Evolutionary conservation across 441 rosid genomes (phyloP).

Genomic region (Omphalea diandra): DNA sequence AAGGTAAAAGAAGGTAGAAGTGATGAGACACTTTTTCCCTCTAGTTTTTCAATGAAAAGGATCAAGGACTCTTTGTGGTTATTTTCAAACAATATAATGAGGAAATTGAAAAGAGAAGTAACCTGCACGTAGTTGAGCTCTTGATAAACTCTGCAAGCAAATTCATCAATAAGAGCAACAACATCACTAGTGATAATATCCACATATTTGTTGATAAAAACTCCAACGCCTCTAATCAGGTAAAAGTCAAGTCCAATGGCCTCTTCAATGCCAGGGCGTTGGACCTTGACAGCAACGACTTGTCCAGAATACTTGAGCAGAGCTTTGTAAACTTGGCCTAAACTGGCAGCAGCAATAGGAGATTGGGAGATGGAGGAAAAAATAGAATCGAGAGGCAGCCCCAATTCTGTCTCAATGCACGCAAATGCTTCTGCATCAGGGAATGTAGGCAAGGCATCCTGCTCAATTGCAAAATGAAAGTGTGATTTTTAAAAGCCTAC

Average conservation of each 20-base stretch:
- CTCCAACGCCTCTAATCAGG: constrained; percentile 73
- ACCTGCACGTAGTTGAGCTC: constrained; percentile 95
- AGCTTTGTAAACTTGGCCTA: constrained; percentile 98
- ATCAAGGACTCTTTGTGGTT: neutral
- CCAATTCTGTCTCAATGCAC: constrained; percentile 91
- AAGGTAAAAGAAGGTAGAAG: constrained; percentile 8
- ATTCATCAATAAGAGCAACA: constrained; percentile 78
- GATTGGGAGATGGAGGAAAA: constrained; percentile 67
- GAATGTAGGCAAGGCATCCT: constrained; percentile 94
- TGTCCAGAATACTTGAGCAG: constrained; percentile 66
- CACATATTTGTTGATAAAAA: constrained; percentile 61
- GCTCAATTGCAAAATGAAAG: constrained; percentile 19
- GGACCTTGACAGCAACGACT: constrained; percentile 45
- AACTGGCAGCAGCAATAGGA: constrained; percentile 97
- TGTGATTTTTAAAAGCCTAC: neutral
- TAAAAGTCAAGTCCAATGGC: constrained; percentile 81
- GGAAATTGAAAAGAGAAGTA: constrained; percentile 23
- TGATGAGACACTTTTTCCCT: constrained; percentile 4
- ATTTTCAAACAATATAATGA: neutral
- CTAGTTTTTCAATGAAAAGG: constrained; percentile 10
- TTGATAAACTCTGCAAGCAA: constrained; percentile 80
- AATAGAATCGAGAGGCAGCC: constrained; percentile 62
- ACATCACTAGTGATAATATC: constrained; percentile 71
- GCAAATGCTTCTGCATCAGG: constrained; percentile 86
- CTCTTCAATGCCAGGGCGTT: constrained; percentile 89